Conservation (phyloP, 768 basidiomycete genomes). For the Mrakia hoshinonis region DNA sequence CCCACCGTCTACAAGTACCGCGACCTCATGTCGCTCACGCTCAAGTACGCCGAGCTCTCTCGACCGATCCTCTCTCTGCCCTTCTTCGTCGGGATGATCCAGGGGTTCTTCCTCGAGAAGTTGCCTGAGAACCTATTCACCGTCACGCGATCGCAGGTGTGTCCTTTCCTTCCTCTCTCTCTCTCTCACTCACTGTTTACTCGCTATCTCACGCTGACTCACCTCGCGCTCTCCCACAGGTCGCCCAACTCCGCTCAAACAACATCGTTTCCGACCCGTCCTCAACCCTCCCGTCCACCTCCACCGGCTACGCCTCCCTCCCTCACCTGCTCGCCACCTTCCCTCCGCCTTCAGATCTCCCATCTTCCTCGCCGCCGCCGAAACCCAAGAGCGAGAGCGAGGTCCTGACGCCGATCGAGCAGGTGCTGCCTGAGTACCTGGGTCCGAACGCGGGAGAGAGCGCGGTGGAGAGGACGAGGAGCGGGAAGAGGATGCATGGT, state of each 20-base stretch:
- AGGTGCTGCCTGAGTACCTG: slow-evolving; percentile 53
- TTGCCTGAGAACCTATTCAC: slow-evolving; percentile 61
- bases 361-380: slow-evolving; percentile 36
- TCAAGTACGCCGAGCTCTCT: slow-evolving; percentile 49
- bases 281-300: slow-evolving; percentile 21
- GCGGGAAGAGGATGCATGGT: slow-evolving; percentile 41
- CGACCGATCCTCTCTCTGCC: slow-evolving; percentile 60
- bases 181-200: not conserved
- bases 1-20: slow-evolving; percentile 60
- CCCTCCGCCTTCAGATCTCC: slow-evolving; percentile 34
- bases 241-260: slow-evolving; percentile 56
- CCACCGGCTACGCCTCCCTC: slow-evolving; percentile 38
- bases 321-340: slow-evolving; percentile 38
- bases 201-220: slow-evolving; percentile 4
- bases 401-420: slow-evolving; percentile 48
- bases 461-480: slow-evolving; percentile 18
- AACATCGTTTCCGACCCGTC: slow-evolving; percentile 44
- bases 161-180: slow-evolving; percentile 25
- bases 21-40: slow-evolving; percentile 58
- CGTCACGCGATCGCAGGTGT: slow-evolving; percentile 60
- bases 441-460: slow-evolving; percentile 20
- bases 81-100: slow-evolving; percentile 54
- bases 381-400: slow-evolving; percentile 29
- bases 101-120: slow-evolving; percentile 56
- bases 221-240: slow-evolving; percentile 41